Base-by-base conservation (phyloP, 345 rosid genomes). In the Linum usitatissimum region DNA sequence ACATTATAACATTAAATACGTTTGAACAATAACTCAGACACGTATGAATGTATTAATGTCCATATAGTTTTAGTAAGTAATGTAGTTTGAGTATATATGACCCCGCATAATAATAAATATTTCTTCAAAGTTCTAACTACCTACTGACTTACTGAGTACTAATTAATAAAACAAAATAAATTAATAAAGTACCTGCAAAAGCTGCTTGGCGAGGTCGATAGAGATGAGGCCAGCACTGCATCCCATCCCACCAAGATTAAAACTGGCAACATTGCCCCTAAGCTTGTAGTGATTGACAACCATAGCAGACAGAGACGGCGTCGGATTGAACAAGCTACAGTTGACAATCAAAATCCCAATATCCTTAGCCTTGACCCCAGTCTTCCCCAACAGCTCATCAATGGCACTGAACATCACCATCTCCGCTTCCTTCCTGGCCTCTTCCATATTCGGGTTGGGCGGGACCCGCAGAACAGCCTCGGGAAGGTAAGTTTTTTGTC, bases 161-260 rank as follows among this genome's bases (percentile, higher is more conserved):
- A 40, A 40, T 40, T 1, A 40, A 7, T 40, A 45, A 7, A 58
- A 58, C 30, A 19, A 20, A 54, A 54, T 34, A 42, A 49, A 9
- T 15, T 2, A 23, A 23, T 20, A 28, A 14, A 51, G 6, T 36
- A 84, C 90, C 86, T 82, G 90, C 57, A 84, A 62, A 13, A 82
- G 76, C 61, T 82, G 87, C 39, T 82, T 84, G 42, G 90, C 90
- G 9, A 82, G 86, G 68, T 84, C 90, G 7, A 84, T 82, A 8
- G 90, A 82, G 57, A 84, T 80, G 21, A 84, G 83, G 0, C 90
- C 90, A 10, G 90, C 87, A 63, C 90, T 84, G 74, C 90, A 84
- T 3, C 90, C 90, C 90, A 84, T 84, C 5, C 90, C 90, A 8
- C 86, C 86, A 14, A 84, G 83, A 71, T 82, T 84, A 56, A 77